phyloP scores from a whole-genome alignment of 2,329 filamentous ascomycete genomes.

The Xylariaceae sp. region DNA sequence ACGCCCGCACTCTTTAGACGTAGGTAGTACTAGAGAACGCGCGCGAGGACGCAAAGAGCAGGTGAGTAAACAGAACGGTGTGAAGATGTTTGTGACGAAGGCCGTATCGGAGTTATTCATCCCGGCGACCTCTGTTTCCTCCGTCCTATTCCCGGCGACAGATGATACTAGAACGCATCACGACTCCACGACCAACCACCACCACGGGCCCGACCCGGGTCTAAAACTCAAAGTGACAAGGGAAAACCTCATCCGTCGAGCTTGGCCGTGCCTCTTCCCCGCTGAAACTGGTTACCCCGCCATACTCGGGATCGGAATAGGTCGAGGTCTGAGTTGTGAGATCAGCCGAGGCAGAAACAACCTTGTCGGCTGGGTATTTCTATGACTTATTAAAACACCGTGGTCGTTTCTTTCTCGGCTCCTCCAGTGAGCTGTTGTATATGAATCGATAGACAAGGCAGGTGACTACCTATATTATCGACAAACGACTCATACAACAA shows the following conservation, averaged over 20 bases:
- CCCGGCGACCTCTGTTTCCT: not conserved
- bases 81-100: too few species aligned
- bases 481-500: not conserved
- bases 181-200: too few species aligned
- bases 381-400: not conserved
- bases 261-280: too few species aligned
- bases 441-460: not conserved
- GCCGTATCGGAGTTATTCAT: not conserved
- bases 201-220: too few species aligned
- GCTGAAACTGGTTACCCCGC: not conserved
- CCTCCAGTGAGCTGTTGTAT: not conserved
- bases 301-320: not conserved
- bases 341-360: not conserved
- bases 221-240: not conserved
- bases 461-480: not conserved
- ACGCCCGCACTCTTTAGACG: too few species aligned
- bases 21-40: too few species aligned
- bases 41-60: too few species aligned
- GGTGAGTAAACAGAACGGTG: too few species aligned
- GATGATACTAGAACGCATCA: too few species aligned
- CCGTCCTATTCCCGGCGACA: not conserved
- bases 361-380: not conserved
- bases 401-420: not conserved
- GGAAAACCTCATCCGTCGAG: not conserved
- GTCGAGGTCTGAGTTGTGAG: not conserved